Base-by-base conservation (phyloP, 306 rosid genomes). In the Cucurbita ficifolia region DNA sequence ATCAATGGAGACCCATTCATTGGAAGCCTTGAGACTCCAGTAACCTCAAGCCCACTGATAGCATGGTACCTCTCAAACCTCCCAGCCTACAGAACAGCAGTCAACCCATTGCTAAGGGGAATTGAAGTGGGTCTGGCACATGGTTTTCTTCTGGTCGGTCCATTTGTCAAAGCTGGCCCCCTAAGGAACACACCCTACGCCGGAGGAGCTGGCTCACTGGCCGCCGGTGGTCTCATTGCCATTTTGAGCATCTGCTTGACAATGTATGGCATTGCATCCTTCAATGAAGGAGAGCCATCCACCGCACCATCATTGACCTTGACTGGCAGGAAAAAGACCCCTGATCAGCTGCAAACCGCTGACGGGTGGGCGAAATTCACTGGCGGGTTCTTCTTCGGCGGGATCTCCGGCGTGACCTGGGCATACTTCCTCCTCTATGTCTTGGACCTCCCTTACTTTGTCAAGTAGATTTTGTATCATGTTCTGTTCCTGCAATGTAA, bases 1-100 rank as follows among this genome's bases (percentile, higher is more conserved):
- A 90, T 94, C 81, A 94, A 94, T 22, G 99, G 99, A 16, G 99
- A 94, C 45, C 97, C 99, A 9, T 95, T 95, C 96, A 91, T 95
- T 18, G 99, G 99, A 77, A 95, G 97, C 75, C 86, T 95, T 1
- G 99, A 95, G 80, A 95, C 97, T 38, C 99, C 99, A 22, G 86
- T 95, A 3, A 91, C 99, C 55, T 95, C 99, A 10, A 95, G 99
- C 83, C 99, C 99, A 0, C 80, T 91, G 81, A 75, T 95, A 21
- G 99, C 97, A 1, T 91, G 99, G 97, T 91, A 86, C 82, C 89
- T 95, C 5, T 95, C 99, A 43, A 95, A 95, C 89, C 90, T 95
- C 14, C 99, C 99, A 5, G 99, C 88, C 53, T 94, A 94, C 48
- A 76, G 99, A 43, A 94, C 99, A 1, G 97, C 97, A 7, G 99